phyloP scores from a whole-genome alignment of 2,329 filamentous ascomycete genomes.

The Fusarium stilboides region DNA sequence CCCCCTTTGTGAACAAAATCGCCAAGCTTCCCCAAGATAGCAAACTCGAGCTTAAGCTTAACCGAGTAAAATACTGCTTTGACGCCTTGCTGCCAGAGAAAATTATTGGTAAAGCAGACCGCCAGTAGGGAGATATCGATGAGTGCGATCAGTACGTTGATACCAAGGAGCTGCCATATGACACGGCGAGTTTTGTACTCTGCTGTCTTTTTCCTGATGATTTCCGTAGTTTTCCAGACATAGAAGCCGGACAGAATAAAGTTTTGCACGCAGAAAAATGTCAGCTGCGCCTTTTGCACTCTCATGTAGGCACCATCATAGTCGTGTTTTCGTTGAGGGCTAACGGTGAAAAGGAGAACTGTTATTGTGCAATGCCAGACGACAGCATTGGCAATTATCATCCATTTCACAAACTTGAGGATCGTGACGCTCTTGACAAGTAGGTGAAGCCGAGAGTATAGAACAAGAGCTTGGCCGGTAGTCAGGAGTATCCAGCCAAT shows the following conservation, averaged over 20 bases:
- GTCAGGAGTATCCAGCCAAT: conserved; percentile 40
- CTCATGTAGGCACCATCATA: conserved; percentile 11
- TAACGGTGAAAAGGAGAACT: conserved; percentile 26
- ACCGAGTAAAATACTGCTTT: conserved; percentile 56
- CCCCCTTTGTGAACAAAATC: conserved; percentile 52
- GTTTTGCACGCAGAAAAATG: conserved; percentile 35
- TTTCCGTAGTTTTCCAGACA: conserved; percentile 32
- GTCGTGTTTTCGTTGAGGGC: conserved; percentile 17
- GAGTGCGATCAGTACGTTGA: conserved; percentile 60
- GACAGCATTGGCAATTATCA: conserved; percentile 33
- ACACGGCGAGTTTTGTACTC: conserved; percentile 29
- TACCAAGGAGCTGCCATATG: conserved; percentile 46
- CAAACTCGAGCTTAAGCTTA: conserved; percentile 58
- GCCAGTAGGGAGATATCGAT: conserved; percentile 59
- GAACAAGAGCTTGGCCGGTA: conserved; percentile 39
- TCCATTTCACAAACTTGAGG: conserved; percentile 26
- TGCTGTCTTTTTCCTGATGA: conserved; percentile 23
- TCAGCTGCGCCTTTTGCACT: conserved; percentile 32
- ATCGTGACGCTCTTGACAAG: conserved; percentile 19
- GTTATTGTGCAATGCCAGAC: conserved; percentile 38
- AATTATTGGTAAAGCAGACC: conserved; percentile 52
- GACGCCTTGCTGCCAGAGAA: conserved; percentile 54
- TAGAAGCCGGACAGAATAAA: conserved; percentile 40
- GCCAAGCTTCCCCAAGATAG: conserved; percentile 55
- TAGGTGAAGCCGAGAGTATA: conserved; percentile 39